These are phyloP conservation scores for Croton setiger DNA, from an alignment of 441 rosid genomes.

Conservation along the genomic window DNA sequence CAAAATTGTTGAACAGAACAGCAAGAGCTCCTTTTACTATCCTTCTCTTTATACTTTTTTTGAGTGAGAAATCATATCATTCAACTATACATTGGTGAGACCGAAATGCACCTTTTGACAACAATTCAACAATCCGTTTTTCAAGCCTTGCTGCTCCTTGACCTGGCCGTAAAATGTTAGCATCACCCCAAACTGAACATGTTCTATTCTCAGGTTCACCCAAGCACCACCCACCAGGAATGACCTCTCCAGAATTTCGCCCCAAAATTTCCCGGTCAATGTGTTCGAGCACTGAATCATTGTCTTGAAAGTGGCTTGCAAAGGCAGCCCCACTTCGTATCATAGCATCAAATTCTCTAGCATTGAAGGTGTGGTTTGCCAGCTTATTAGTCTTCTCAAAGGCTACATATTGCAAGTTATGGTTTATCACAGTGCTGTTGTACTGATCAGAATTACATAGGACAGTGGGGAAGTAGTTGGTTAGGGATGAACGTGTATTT, in stretches of 20 bases:
- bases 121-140: slow-evolving; percentile 47
- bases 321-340: slow-evolving; percentile 78
- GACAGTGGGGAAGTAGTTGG: slow-evolving; percentile 77
- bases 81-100: slow-evolving; percentile 58
- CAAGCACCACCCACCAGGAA: slow-evolving; percentile 96
- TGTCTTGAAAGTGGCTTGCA: slow-evolving; percentile 47
- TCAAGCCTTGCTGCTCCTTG: slow-evolving; percentile 78
- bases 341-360: slow-evolving; percentile 62
- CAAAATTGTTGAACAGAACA: slow-evolving; percentile 6
- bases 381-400: slow-evolving; percentile 39
- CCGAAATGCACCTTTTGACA: slow-evolving; percentile 48
- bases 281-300: slow-evolving; percentile 60
- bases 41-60: background rate
- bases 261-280: slow-evolving; percentile 70
- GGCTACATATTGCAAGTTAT: slow-evolving; percentile 56
- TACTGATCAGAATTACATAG: slow-evolving; percentile 69
- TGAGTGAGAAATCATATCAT: slow-evolving; percentile 26
- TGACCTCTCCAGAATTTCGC: slow-evolving; percentile 47
- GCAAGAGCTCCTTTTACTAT: background rate
- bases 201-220: slow-evolving; percentile 49
- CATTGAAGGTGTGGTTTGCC: slow-evolving; percentile 38
- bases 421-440: slow-evolving; percentile 62
- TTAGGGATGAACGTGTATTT: slow-evolving; percentile 66
- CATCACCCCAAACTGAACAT: slow-evolving; percentile 86
- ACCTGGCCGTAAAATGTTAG: slow-evolving; percentile 76